These are phyloP conservation scores for Oryza australiensis DNA, from an alignment of 176 grass and related monocot genomes.

Conservation along the genomic window DNA sequence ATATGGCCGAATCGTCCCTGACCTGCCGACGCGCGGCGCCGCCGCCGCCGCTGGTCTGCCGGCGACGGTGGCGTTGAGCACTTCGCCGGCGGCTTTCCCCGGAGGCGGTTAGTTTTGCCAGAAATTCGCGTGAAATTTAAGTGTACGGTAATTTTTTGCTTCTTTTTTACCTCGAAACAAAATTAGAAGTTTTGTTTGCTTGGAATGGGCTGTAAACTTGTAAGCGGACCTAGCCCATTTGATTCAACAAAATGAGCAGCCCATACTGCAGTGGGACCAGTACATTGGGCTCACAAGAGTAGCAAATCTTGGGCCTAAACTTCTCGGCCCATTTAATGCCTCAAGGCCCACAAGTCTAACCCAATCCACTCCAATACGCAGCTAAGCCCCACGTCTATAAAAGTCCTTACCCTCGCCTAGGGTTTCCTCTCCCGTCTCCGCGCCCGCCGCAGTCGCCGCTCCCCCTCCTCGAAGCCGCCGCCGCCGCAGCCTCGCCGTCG, in stretches of 20 bases:
- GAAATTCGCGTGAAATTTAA: neutral
- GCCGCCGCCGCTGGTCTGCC: too few relatives aligned
- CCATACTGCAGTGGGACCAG: too few relatives aligned
- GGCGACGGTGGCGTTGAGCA: too few relatives aligned
- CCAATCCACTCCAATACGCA: neutral
- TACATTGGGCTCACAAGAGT: neutral
- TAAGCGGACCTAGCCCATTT: neutral
- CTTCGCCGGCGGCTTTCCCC: too few relatives aligned
- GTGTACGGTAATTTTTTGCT: neutral
- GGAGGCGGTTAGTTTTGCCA: neutral
- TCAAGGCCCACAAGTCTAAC: neutral
- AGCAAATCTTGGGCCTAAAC: fast-evolving
- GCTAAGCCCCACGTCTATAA: slow-evolving; percentile 23
- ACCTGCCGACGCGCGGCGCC: too few relatives aligned
- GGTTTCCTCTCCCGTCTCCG: slow-evolving; percentile 27
- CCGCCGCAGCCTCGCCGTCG: neutral
- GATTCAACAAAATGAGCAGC: neutral
- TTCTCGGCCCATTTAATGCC: neutral
- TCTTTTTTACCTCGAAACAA: too few relatives aligned
- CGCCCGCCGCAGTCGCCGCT: slow-evolving; percentile 32
- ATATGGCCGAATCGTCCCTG: neutral
- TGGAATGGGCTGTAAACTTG: neutral
- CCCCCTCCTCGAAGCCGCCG: neutral
- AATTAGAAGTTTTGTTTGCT: neutral
- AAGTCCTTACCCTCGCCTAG: neutral